Evolutionary conservation across 2,329 filamentous ascomycete genomes (phyloP).

Genomic region (Sporothrix pallida): DNA sequence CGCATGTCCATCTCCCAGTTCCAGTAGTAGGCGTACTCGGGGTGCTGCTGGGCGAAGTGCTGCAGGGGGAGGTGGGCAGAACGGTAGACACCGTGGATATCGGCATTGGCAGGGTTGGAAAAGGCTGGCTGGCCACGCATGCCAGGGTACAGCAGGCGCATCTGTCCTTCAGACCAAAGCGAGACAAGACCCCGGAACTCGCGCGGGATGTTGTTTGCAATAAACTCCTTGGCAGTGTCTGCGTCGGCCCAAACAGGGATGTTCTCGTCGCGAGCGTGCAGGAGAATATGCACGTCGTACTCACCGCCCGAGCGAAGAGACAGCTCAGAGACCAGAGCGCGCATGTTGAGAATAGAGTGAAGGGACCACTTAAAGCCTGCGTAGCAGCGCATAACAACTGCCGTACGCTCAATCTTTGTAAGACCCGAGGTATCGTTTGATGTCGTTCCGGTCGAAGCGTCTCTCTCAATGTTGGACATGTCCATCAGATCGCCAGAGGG

Average conservation of each 20-base stretch:
- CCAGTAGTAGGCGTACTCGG: slow-evolving; percentile 71
- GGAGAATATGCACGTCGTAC: slow-evolving; percentile 80
- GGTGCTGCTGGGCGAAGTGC: slow-evolving; percentile 66
- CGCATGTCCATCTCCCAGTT: slow-evolving; percentile 75
- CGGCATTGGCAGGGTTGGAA: slow-evolving; percentile 60
- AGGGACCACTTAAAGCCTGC: slow-evolving; percentile 78
- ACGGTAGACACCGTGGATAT: slow-evolving; percentile 73
- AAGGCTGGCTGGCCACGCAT: slow-evolving; percentile 71
- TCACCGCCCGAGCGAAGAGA: slow-evolving; percentile 79
- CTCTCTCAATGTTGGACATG: slow-evolving; percentile 35
- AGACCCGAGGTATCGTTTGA: slow-evolving; percentile 31
- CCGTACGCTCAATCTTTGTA: slow-evolving; percentile 65
- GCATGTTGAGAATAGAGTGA: slow-evolving; percentile 79
- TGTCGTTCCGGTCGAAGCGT: neutral
- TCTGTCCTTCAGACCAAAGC: slow-evolving; percentile 84
- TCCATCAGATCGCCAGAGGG: slow-evolving; percentile 22
- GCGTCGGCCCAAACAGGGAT: slow-evolving; percentile 82
- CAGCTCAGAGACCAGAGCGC: slow-evolving; percentile 79
- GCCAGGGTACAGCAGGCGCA: slow-evolving; percentile 76
- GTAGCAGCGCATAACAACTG: slow-evolving; percentile 81
- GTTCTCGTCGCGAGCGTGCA: slow-evolving; percentile 82
- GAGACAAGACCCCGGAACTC: slow-evolving; percentile 83
- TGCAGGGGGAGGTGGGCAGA: slow-evolving; percentile 68
- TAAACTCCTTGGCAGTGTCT: slow-evolving; percentile 71
- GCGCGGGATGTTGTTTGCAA: slow-evolving; percentile 69